Percentiles rank a stretch among this genome's conserved stretches.
Conservation (phyloP, 164 flowering plant species). For the Saururus chinensis region DNA sequence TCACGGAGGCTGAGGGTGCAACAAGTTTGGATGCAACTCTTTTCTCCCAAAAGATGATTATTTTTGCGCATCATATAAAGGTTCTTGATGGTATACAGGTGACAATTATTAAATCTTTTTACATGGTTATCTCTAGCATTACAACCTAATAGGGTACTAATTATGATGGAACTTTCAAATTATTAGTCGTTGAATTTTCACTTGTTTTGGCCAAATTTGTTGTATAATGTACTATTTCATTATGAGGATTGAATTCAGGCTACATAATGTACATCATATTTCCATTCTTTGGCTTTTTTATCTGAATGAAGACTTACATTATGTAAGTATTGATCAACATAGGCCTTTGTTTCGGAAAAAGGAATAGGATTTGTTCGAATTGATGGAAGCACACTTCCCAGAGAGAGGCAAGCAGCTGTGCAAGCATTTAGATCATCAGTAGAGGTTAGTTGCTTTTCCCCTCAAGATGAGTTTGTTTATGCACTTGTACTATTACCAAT, state of each 20-base stretch:
- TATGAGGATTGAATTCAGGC: no score
- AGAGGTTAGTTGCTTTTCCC: constrained; percentile 29
- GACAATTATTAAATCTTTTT: neutral
- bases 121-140: no score
- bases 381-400: constrained; percentile 64
- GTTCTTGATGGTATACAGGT: constrained; percentile 92
- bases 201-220: no score
- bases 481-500: no score
- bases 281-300: no score
- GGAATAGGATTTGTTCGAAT: constrained; percentile 70
- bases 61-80: constrained; percentile 89
- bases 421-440: constrained; percentile 52
- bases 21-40: constrained; percentile 19
- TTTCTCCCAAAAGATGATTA: constrained; percentile 62
- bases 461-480: no score
- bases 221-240: no score
- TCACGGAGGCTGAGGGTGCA: constrained; percentile 30
- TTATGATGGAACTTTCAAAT: no score
- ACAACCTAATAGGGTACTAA: no score
- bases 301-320: no score
- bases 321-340: constrained; percentile 2
- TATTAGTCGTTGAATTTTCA: no score
- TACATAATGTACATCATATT: no score
- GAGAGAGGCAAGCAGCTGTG: constrained; percentile 79
- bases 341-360: constrained; percentile 67